Conservation (phyloP, 2,329 filamentous ascomycete genomes). For the Exophiala sp. region DNA sequence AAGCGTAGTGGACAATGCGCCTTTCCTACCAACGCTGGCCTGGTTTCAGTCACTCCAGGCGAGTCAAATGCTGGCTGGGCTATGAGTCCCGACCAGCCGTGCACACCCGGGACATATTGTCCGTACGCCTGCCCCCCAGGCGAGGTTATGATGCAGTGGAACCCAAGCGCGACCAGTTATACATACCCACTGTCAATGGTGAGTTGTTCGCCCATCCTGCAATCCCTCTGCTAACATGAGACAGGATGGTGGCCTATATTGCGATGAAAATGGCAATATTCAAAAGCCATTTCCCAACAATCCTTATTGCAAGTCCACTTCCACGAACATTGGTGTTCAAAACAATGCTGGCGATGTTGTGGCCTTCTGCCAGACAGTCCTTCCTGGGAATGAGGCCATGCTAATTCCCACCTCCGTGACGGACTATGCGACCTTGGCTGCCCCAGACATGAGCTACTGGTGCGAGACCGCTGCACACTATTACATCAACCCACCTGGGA, state of each 20-base stretch:
- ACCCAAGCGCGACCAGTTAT: constrained; percentile 64
- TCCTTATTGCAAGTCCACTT: constrained; percentile 68
- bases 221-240: constrained; percentile 7
- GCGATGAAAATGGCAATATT: constrained; percentile 62
- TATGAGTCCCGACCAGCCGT: constrained; percentile 71
- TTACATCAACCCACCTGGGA: constrained; percentile 74
- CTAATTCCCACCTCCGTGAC: constrained; percentile 71
- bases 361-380: constrained; percentile 74
- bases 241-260: constrained; percentile 71
- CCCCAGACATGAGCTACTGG: constrained; percentile 70
- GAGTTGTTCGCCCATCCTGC: constrained; percentile 33
- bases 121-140: constrained; percentile 74
- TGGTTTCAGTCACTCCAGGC: constrained; percentile 65
- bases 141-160: constrained; percentile 76
- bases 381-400: constrained; percentile 79
- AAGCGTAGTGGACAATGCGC: constrained; percentile 58
- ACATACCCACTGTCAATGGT: constrained; percentile 70
- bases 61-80: constrained; percentile 71
- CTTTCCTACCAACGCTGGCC: constrained; percentile 64
- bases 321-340: constrained; percentile 60
- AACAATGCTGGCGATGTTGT: constrained; percentile 63
- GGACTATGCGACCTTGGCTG: constrained; percentile 57
- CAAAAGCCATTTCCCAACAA: constrained; percentile 66
- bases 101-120: constrained; percentile 65
- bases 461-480: constrained; percentile 69